These are phyloP conservation scores for Lantana camara DNA, from an alignment of 257 asterid species.

Conservation along the genomic window DNA sequence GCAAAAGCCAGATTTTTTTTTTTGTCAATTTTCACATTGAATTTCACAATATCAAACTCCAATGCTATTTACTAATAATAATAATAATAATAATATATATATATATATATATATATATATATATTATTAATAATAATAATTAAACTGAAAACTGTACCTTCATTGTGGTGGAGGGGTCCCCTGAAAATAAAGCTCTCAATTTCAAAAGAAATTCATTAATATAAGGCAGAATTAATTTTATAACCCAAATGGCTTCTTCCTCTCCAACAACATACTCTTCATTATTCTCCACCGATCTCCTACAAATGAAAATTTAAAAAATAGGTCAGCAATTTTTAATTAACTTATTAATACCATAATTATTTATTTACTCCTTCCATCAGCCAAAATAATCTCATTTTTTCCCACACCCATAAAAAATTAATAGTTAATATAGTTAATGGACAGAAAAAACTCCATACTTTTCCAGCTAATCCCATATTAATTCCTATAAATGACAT, in stretches of 20 bases:
- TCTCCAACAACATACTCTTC: constrained; percentile 68
- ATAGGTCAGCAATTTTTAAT: too few relatives aligned
- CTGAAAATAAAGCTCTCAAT: constrained; percentile 87
- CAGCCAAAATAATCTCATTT: too few relatives aligned
- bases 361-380: too few relatives aligned
- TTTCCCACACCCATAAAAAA: too few relatives aligned
- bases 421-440: too few relatives aligned
- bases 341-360: too few relatives aligned
- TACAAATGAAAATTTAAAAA: too few relatives aligned
- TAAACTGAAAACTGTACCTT: constrained; percentile 50
- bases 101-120: too few relatives aligned
- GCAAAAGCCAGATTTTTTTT: constrained; percentile 31
- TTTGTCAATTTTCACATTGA: constrained; percentile 30
- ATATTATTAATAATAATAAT: background rate
- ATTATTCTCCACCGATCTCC: constrained; percentile 45
- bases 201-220: constrained; percentile 73
- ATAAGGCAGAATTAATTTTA: constrained; percentile 66
- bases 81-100: background rate
- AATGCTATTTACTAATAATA: background rate
- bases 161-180: constrained; percentile 95
- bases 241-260: constrained; percentile 77
- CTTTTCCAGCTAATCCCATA: too few relatives aligned
- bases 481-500: too few relatives aligned
- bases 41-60: background rate
- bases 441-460: too few relatives aligned